phyloP scores from a whole-genome alignment of 2,329 filamentous ascomycete species.

The Nectriaceae sp. region DNA sequence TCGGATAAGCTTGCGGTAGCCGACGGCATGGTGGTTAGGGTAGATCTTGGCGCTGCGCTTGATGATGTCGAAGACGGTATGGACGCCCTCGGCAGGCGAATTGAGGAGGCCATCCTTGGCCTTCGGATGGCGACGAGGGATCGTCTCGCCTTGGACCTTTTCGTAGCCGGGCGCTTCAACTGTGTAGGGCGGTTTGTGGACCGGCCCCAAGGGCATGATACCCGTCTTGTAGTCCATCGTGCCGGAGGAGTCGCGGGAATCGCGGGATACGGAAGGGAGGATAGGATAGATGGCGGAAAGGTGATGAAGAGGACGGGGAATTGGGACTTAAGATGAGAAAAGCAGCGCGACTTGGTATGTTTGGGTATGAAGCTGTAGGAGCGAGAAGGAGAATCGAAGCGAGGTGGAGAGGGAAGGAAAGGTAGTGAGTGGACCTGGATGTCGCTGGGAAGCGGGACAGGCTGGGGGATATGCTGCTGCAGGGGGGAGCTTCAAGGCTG shows the following conservation, averaged over 20 bases:
- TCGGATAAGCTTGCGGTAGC: slow-evolving; percentile 72
- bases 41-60: slow-evolving; percentile 65
- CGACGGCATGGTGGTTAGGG: slow-evolving; percentile 66
- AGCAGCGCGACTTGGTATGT: slow-evolving; percentile 13
- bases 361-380: slow-evolving; percentile 19
- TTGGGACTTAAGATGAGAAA: neutral
- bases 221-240: slow-evolving; percentile 42
- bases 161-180: slow-evolving; percentile 69
- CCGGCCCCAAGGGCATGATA: slow-evolving; percentile 55
- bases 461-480: neutral
- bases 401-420: slow-evolving; percentile 7
- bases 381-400: slow-evolving; percentile 12
- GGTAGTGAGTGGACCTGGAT: slow-evolving; percentile 6
- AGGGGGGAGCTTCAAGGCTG: too few relatives aligned
- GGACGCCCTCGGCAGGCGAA: slow-evolving; percentile 67
- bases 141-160: slow-evolving; percentile 77
- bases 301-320: slow-evolving; percentile 4
- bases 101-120: slow-evolving; percentile 71
- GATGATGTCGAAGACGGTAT: slow-evolving; percentile 79
- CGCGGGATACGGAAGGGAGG: slow-evolving; percentile 7
- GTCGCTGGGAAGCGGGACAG: neutral
- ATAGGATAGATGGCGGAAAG: slow-evolving; percentile 7
- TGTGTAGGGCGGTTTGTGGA: slow-evolving; percentile 73
- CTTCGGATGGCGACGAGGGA: slow-evolving; percentile 73
- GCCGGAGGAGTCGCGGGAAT: slow-evolving; percentile 15